Evolutionary conservation across 31 red algal species (phyloP), one percentile per base, ranked within the genome.

Genomic region (Asparagopsis taxiformis): DNA sequence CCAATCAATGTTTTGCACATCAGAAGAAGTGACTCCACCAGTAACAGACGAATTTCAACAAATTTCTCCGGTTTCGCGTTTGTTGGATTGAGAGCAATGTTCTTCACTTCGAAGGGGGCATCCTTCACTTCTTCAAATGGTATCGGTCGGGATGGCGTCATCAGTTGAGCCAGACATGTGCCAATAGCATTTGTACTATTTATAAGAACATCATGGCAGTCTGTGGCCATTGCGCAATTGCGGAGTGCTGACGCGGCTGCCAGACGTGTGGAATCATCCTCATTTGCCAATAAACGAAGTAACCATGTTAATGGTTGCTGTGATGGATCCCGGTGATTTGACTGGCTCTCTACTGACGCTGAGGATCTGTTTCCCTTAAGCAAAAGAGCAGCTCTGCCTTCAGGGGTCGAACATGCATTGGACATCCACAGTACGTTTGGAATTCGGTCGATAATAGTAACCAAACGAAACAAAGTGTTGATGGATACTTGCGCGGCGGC

Each of bases 201-300:
- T 0, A 71, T 51, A 5, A 82, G 55, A 0, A 41, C 55, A 34
- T 70, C 78, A 37, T 82, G 78, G 22, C 66, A 72, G 10, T 82
- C 78, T 52, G 70, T 66, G 1, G 55, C 78, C 55, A 82, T 60
- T 3, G 65, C 65, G 30, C 78, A 82, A 43, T 82, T 82, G 19
- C 78, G 15, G 17, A 82, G 1, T 2, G 78, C 78, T 16, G 66
- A 72, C n/a, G 78, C 78, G 4, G 66, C 78, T 7, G 65, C 78
- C 26, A 82, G 41, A 34, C 78, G 29, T 1, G 34, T 70, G 20
- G 65, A 29, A 2, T 82, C 55, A 59, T 70, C 56, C 8, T 51
- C 20, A 44, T 64, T 52, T 2, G 34, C 20, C 1, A 70, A 17
- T 2, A 70, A 43, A 7, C 58, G 65, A 44, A 82, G 65, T 66